These are phyloP conservation scores for Diatrype stigma DNA, from an alignment of 2,329 filamentous ascomycete species.

Conservation along the genomic window DNA sequence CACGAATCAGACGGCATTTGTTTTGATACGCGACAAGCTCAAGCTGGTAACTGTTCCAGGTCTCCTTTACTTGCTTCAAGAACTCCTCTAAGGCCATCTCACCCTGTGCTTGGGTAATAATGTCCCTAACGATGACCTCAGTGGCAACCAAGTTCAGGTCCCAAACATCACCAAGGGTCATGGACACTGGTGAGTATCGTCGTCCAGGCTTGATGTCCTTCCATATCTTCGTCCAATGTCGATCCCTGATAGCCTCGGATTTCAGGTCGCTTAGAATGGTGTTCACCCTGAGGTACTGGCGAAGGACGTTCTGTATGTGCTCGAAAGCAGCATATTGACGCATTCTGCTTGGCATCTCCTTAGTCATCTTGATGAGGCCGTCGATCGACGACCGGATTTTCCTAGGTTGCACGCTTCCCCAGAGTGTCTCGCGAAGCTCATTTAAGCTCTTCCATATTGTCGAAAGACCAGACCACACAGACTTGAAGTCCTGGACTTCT, in stretches of 20 bases:
- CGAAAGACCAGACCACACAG: conserved; percentile 91
- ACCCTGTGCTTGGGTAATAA: conserved; percentile 92
- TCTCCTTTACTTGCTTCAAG: conserved; percentile 91
- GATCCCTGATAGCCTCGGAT: conserved; percentile 91
- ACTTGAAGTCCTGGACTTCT: conserved; percentile 98
- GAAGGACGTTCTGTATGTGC: conserved; percentile 88
- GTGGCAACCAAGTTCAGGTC: conserved; percentile 87
- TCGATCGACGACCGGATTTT: conserved; percentile 90
- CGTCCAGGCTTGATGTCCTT: conserved; percentile 90
- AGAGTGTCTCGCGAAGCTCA: conserved; percentile 85
- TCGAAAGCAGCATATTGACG: conserved; percentile 99
- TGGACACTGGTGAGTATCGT: conserved; percentile 87
- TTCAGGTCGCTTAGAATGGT: conserved; percentile 83
- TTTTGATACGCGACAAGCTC: conserved; percentile 97
- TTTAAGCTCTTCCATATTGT: conserved; percentile 97
- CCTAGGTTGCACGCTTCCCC: conserved; percentile 92
- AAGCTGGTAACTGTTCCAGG: conserved; percentile 91
- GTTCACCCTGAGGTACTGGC: conserved; percentile 88
- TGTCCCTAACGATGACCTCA: conserved; percentile 83
- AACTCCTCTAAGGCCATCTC: conserved; percentile 99
- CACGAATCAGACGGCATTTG: conserved; percentile 94
- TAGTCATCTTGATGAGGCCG: conserved; percentile 92
- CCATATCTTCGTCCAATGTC: conserved; percentile 98
- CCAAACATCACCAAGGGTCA: conserved; percentile 98
- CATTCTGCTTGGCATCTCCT: conserved; percentile 99